Evolutionary conservation across 306 rosid species (phyloP), one percentile per base, ranked within the genome.

Genomic region (Luffa acutangula): DNA sequence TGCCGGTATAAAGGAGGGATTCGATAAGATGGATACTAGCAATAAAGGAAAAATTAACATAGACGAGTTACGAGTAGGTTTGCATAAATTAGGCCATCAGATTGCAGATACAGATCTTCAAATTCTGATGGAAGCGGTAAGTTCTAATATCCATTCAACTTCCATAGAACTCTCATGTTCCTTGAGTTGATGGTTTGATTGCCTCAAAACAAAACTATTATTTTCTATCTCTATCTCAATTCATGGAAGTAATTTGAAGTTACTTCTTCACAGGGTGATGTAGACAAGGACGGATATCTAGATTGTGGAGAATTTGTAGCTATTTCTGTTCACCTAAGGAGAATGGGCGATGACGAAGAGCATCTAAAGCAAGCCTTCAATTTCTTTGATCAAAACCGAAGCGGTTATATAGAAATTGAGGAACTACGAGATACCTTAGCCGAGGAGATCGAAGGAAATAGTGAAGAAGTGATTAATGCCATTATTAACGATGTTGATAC

Each of bases 121-220:
- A 60, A 84, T 90, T 84, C 78, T 96, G 63, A 91, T 96, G 98
- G 98, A 96, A 79, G 97, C 99, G 77, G 99, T 96, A 87, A 93
- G 99, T 87, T 43, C 62, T 53, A 52, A 74, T 60, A 60, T 82
- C 76, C 75, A 46, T 72, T 54, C 53, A 66, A 78, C 48, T 58
- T 82, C 60, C 74, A 18, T 4, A 18, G 3, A 14, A 42, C 20
- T n/a, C 18, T n/a, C 54, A 57, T 62, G 34, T 7, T 54, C 7
- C 13, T 53, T 36, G n/a, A 54, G 21, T 75, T 75, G 46, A 9
- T 18, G 14, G 20, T 46, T 73, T 33, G 20, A 41, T 48, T 73
- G 15, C 11, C 4, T 17, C 5, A 15, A 45, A 33, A 10, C 0
- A 37, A 10, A 63, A 63, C 70, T 63, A 3, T 4, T 34, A 4